These are phyloP conservation scores for Dittrichia graveolens DNA, from an alignment of 129 eudicot species.

Conservation along the genomic window DNA sequence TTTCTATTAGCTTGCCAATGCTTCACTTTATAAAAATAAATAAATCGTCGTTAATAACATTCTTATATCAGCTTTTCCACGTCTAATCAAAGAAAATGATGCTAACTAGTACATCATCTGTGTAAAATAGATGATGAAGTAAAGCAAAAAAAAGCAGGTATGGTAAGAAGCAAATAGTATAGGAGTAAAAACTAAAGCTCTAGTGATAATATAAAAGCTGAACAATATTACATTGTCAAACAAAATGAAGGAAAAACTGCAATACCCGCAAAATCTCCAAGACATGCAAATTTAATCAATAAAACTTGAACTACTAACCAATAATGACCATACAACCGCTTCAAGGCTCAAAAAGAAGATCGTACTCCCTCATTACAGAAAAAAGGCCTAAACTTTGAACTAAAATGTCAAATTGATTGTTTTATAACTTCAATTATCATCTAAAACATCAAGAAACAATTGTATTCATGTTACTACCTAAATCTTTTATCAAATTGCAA, in stretches of 20 bases:
- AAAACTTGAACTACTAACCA: constrained; percentile 17
- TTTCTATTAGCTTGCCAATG: constrained; percentile 10
- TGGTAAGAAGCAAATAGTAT: neutral
- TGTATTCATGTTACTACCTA: neutral
- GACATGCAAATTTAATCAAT: constrained; percentile 4
- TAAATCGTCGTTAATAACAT: neutral
- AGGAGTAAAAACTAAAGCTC: constrained; percentile 6
- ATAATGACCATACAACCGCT: neutral
- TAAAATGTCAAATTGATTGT: neutral
- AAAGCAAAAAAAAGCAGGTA: neutral
- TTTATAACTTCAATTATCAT: constrained; percentile 8
- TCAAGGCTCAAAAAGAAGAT: neutral
- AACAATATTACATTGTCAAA: constrained; percentile 25
- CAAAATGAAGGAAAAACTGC: neutral
- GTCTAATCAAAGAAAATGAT: neutral
- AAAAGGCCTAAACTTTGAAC: constrained; percentile 1
- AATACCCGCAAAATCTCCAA: constrained; percentile 1
- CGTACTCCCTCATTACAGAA: neutral
- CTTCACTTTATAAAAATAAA: constrained; percentile 12
- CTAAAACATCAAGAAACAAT: neutral
- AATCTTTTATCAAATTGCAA: constrained; percentile 18
- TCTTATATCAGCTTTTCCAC: neutral
- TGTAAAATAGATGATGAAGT: neutral
- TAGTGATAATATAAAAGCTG: neutral
- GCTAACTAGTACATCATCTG: too few relatives aligned